Evolutionary conservation across 1,284 basidiomycete species (phyloP), one percentile per base, ranked within the genome.

Genomic region (Rhodotorula sp.): DNA sequence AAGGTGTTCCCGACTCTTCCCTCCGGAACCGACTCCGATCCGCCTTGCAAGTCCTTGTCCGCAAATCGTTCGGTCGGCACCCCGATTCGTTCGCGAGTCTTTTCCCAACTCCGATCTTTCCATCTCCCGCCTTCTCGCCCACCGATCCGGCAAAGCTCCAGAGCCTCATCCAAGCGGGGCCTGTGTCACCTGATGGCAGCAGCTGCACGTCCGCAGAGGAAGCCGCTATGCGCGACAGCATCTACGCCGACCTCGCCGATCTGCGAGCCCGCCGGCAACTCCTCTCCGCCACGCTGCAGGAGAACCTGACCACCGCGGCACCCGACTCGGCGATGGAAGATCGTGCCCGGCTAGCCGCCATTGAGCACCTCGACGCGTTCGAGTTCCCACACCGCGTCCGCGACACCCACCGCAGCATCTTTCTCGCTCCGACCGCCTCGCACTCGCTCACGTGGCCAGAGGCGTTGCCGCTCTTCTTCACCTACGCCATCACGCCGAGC

Each of bases 31-130:
- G 28, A 31, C 34, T 73, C 34, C 23, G 6, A 3, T 15, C 43
- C 0, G 55, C 68, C 2, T 54, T 74, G 23, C 34, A 50, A 4
- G 52, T 62, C 6, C 64, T 76, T 28, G 55, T 72, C 47, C 70
- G 68, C 16, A 71, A 70, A 1, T 63, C 66, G 23, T 76, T 76
- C 60, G 61, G 70, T 50, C 58, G 68, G 31, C 60, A 67, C 5
- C 70, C 74, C 15, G 74, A 76, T 49, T 68, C 74, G 2, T 76
- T 76, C 68, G 62, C 64, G 43, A 55, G 72, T 2, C 54, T 68
- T 28, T 67, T 62, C 10, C 70, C 70, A 0, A 26, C 49, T 0
- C 63, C 66, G 14, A 18, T 66, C 59, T 68, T 60, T n/a, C 45
- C 38, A 56, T 1, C 48, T 64, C 15, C 48, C 64, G 2, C 15